phyloP scores from a whole-genome alignment of 371 early-diverging fungal species.

The Circinella umbellata region DNA sequence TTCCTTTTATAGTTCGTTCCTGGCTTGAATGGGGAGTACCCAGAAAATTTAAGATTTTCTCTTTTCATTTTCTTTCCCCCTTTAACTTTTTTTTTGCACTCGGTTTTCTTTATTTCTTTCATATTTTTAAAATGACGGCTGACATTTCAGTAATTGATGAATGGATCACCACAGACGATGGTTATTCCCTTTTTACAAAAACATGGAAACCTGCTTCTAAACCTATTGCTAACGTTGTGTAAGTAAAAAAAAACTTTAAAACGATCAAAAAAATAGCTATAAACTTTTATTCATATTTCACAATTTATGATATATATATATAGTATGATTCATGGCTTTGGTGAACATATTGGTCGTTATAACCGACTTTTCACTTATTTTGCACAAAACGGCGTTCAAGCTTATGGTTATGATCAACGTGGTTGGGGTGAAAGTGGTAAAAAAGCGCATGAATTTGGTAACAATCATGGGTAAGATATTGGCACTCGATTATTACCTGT shows the following conservation, averaged over 20 bases:
- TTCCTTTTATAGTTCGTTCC: too few species aligned
- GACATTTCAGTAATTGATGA: slow-evolving; percentile 28
- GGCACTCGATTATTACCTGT: too few species aligned
- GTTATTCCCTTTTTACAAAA: slow-evolving; percentile 46
- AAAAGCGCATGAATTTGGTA: slow-evolving; percentile 54
- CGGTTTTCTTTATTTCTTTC: slow-evolving; percentile 13
- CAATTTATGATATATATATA: slow-evolving; percentile 17
- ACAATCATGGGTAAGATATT: slow-evolving; percentile 55
- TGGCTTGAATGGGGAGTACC: too few species aligned
- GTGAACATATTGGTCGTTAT: slow-evolving; percentile 70
- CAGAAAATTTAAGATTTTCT: not conserved
- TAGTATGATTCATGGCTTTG: slow-evolving; percentile 72
- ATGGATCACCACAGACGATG: slow-evolving; percentile 45
- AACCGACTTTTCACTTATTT: slow-evolving; percentile 57
- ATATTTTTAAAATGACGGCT: not conserved
- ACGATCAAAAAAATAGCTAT: not conserved
- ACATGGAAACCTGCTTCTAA: slow-evolving; percentile 45
- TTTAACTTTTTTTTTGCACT: slow-evolving; percentile 1
- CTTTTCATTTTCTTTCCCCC: not conserved
- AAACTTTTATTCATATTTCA: not conserved
- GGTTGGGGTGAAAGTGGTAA: slow-evolving; percentile 68
- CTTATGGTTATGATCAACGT: slow-evolving; percentile 67
- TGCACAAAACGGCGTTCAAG: slow-evolving; percentile 58
- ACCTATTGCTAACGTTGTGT: slow-evolving; percentile 44
- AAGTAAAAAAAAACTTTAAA: not conserved